Evolutionary conservation across 805 yeast genomes (phyloP).

Genomic region (Starmera dryadoides): DNA sequence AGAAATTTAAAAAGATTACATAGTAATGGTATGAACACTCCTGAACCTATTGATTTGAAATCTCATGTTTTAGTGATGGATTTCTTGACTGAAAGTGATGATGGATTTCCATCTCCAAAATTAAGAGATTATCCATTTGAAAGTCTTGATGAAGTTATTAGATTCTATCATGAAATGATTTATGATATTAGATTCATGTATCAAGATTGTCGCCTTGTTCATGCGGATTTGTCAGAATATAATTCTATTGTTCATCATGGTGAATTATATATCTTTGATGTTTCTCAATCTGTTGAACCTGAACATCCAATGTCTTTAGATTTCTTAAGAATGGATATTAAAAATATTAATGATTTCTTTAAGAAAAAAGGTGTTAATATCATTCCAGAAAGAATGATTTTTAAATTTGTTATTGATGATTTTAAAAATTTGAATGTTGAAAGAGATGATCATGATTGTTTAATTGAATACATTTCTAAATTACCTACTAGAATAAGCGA

Average conservation of each 20-base stretch:
- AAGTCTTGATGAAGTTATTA: slow-evolving; percentile 55
- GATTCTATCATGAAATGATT: slow-evolving; percentile 70
- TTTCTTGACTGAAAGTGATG: slow-evolving; percentile 62
- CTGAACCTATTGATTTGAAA: slow-evolving; percentile 83
- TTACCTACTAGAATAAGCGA: slow-evolving; percentile 51
- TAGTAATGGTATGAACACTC: slow-evolving; percentile 80
- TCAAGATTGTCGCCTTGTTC: slow-evolving; percentile 84
- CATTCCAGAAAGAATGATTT: slow-evolving; percentile 75
- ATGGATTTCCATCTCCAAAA: slow-evolving; percentile 87
- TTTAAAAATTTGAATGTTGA: slow-evolving; percentile 28
- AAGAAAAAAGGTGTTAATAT: slow-evolving; percentile 64
- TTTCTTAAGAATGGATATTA: slow-evolving; percentile 94
- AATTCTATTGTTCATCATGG: slow-evolving; percentile 80
- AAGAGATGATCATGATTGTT: slow-evolving; percentile 29
- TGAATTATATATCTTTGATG: slow-evolving; percentile 84
- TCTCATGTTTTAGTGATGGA: slow-evolving; percentile 95
- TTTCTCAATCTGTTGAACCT: slow-evolving; percentile 95
- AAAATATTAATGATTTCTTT: slow-evolving; percentile 88
- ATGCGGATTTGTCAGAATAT: slow-evolving; percentile 95
- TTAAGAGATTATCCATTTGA: slow-evolving; percentile 75
- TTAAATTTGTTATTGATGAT: slow-evolving; percentile 63
- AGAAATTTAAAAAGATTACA: slow-evolving; percentile 82
- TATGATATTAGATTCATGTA: slow-evolving; percentile 82
- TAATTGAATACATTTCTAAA: slow-evolving; percentile 35
- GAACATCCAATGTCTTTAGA: slow-evolving; percentile 97